Percentiles rank a stretch among this genome's conserved stretches.
Conservation (phyloP, 176 grass and related monocot genomes). For the Echinochloa phyllopogon region DNA sequence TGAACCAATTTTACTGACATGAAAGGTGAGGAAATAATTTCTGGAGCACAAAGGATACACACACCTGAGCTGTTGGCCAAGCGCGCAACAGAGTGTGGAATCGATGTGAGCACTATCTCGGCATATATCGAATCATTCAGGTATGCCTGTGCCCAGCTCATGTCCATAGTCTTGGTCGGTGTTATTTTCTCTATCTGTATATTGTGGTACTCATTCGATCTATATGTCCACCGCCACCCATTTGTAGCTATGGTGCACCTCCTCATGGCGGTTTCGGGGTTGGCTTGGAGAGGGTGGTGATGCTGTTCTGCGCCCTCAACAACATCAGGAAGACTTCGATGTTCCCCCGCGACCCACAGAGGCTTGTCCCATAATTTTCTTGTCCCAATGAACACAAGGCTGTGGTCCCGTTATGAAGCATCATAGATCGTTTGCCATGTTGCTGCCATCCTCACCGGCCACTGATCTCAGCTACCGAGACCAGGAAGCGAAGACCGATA, state of each 20-base stretch:
- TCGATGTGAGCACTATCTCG: conserved; percentile 76
- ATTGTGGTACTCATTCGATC: conserved; percentile 9
- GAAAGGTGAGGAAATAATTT: conserved; percentile 89
- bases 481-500: background rate
- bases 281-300: conserved; percentile 62
- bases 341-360: conserved; percentile 78
- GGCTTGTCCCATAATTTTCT: conserved; percentile 36
- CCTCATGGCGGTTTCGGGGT: conserved; percentile 72
- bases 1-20: conserved; percentile 1
- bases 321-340: conserved; percentile 83
- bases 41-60: conserved; percentile 90
- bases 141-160: conserved; percentile 34
- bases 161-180: background rate
- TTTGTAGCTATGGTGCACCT: conserved; percentile 60
- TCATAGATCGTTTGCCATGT: background rate
- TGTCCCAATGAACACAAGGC: background rate
- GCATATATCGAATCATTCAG: conserved; percentile 87
- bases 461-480: background rate
- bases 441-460: background rate
- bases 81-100: conserved; percentile 77
- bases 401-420: background rate
- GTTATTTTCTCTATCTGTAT: background rate
- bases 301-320: conserved; percentile 81
- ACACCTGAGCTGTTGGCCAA: conserved; percentile 71
- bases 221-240: background rate